Evolutionary conservation across 2,329 filamentous ascomycete species (phyloP), one percentile per base, ranked within the genome.

Genomic region (Exserohilum rostratum): DNA sequence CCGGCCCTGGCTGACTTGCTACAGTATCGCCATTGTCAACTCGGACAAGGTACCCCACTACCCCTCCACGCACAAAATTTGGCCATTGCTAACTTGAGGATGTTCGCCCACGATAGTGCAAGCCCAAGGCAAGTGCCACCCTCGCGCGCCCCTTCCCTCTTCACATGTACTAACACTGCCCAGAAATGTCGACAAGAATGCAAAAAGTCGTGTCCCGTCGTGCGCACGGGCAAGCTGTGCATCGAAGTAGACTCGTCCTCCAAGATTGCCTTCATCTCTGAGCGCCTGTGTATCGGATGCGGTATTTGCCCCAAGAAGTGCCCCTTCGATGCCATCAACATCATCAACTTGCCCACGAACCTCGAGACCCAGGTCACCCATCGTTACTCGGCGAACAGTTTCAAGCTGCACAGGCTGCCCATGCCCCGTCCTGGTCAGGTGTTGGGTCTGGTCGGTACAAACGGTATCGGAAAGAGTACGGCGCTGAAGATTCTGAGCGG

Each of bases 391-490:
- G 93, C 95, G 77, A 99, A 99, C 85, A 97, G 93, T 82, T 99
- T 99, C 87, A 99, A 99, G 85, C 87, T 99, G 65, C 95, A 99
- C 79, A 88, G 96, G 69, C 84, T 98, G 72, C 95, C 96, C 53
- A 97, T 93, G 85, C 95, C 95, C 61, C 88, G 95, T 57, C 93
- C 95, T 29, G 95, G 95, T 60, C 91, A 98, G 75, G 96, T 99
- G 27, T 81, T 99, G 53, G 95, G 95, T 82, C 85, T 99, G 47
- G 96, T 99, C 39, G 96, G 95, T 77, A 98, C 95, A 69, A 99
- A 99, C 87, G 95, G 96, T 91, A 99, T 98, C 71, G 95, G 95
- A 79, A 99, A 99, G 87, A 97, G 92, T 82, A 99, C 95, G n/a
- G 96, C 95, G 7, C 82, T 99, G 77, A 99, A 99, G 84, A 97